A percentile compares a stretch with the other conserved stretches of the same genome.
Evolutionary conservation across 441 rosid species (phyloP).

Genomic region (Pelargonium fulgidum): DNA sequence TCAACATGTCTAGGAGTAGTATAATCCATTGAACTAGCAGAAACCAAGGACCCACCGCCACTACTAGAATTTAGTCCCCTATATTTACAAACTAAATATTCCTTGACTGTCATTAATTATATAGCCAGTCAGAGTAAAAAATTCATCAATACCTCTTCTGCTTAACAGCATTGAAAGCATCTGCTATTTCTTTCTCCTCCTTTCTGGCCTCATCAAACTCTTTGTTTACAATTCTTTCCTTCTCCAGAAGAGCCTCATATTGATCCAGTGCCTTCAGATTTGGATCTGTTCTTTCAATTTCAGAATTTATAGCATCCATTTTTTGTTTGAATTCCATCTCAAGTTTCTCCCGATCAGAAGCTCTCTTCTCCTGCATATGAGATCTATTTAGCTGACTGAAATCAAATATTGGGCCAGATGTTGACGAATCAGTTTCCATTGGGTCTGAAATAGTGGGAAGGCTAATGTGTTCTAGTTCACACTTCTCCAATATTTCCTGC

Average conservation of each 20-base stretch:
- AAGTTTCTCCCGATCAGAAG: slow-evolving; percentile 73
- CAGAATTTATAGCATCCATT: slow-evolving; percentile 59
- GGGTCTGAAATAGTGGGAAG: slow-evolving; percentile 71
- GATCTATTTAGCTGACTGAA: slow-evolving; percentile 77
- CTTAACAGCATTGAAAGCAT: slow-evolving; percentile 68
- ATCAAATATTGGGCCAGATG: slow-evolving; percentile 60
- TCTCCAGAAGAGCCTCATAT: slow-evolving; percentile 78
- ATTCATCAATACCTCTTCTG: slow-evolving; percentile 51
- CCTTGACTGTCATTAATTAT: not conserved
- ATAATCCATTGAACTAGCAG: not conserved
- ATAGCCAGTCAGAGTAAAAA: not conserved
- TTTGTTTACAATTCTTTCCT: slow-evolving; percentile 70
- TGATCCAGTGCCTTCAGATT: slow-evolving; percentile 95
- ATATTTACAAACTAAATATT: not conserved
- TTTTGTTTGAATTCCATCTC: slow-evolving; percentile 75
- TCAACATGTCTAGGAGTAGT: not conserved
- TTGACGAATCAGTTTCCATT: slow-evolving; percentile 59
- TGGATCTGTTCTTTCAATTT: slow-evolving; percentile 90
- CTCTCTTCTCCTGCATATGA: slow-evolving; percentile 62
- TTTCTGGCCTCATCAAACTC: slow-evolving; percentile 84
- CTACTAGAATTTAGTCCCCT: too few relatives aligned
- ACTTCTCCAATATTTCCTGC: slow-evolving; percentile 73
- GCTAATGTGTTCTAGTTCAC: slow-evolving; percentile 75
- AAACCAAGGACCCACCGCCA: not conserved
- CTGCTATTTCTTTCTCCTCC: slow-evolving; percentile 83